Evolutionary conservation across 305 asterid genomes (phyloP), one percentile per base, ranked within the genome.

Genomic region (Plantago rigida): DNA sequence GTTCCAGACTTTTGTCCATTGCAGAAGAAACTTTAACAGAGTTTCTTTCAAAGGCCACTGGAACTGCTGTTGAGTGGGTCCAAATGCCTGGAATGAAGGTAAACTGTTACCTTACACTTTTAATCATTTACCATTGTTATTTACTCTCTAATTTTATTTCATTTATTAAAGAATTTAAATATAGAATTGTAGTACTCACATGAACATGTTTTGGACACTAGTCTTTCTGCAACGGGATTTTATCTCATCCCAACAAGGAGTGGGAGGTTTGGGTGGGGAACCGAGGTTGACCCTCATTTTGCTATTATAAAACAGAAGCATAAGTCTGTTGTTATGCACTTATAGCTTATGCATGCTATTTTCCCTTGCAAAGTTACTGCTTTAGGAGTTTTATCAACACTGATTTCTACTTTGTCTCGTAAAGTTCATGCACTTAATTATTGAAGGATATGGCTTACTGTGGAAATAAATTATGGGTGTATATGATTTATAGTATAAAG

Each of bases 71-170:
- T 66, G 95, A 87, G 95, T 87, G 95, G 95, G 89, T 87, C 87
- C 95, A 86, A 81, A 89, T 89, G 97, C 97, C 97, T 86, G 97
- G 97, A 89, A 89, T 89, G 97, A 89, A 89, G 97, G 97, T 92
- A 44, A 17, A 49, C 47, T 26, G 19, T 59, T 24, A 34, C 49
- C 54, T 68, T 68, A 55, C 60, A 60, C 19, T 26, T 22, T 17
- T 60, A 39, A 60, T 48, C 46, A 28, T 29, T 28, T 39, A 50
- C 13, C 22, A 60, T 15, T 62, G 17, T 60, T 52, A 26, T 45
- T 26, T 15, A 36, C n/a, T 36, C 44, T 36, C 44, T 36, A 51
- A 24, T 49, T 11, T 19, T 4, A 9, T 3, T 51, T 51, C 31
- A 26, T 14, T 17, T 26, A 24, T 4, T 52, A 24, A 8, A 17